Evolutionary conservation across 2,329 filamentous ascomycete genomes (phyloP).

Genomic region (Domatiomyces catenatus): DNA sequence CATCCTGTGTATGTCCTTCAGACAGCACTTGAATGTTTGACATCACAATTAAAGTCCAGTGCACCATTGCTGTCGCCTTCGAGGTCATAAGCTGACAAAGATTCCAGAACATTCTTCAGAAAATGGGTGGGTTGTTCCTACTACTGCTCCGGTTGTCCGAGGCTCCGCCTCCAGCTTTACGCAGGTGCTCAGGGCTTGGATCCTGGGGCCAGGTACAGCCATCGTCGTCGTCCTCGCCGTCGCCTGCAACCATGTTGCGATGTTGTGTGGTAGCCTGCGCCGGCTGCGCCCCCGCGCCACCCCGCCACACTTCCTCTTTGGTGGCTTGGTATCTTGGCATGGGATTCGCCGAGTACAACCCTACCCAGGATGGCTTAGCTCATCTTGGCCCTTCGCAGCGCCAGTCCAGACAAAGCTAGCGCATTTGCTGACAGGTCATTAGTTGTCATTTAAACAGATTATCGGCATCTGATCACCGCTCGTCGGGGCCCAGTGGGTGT

Average conservation of each 20-base stretch:
- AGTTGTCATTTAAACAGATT: not conserved
- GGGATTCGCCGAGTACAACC: not conserved
- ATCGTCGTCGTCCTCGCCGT: not conserved
- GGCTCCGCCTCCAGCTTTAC: not conserved
- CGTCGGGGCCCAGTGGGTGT: not conserved
- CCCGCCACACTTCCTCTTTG: not conserved
- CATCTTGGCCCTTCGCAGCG: not conserved
- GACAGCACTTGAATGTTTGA: not conserved
- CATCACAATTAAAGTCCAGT: too few relatives aligned
- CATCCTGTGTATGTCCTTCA: not conserved
- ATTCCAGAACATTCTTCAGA: too few relatives aligned
- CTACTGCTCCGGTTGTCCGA: not conserved
- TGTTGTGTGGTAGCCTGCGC: not conserved
- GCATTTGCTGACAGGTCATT: not conserved
- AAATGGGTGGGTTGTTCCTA: too few relatives aligned
- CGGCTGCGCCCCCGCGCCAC: not conserved
- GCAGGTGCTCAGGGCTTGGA: not conserved
- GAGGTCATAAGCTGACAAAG: too few relatives aligned
- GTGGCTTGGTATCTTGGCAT: not conserved
- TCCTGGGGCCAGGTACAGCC: not conserved
- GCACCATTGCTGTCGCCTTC: not conserved
- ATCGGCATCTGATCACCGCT: not conserved
- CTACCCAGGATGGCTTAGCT: not conserved
- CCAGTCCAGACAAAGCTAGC: not conserved
- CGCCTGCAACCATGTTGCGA: not conserved